Percentiles rank a stretch among this genome's conserved stretches.
These are phyloP conservation scores for Periconia sp. DNA, from an alignment of 2,329 filamentous ascomycete genomes.

Conservation along the genomic window DNA sequence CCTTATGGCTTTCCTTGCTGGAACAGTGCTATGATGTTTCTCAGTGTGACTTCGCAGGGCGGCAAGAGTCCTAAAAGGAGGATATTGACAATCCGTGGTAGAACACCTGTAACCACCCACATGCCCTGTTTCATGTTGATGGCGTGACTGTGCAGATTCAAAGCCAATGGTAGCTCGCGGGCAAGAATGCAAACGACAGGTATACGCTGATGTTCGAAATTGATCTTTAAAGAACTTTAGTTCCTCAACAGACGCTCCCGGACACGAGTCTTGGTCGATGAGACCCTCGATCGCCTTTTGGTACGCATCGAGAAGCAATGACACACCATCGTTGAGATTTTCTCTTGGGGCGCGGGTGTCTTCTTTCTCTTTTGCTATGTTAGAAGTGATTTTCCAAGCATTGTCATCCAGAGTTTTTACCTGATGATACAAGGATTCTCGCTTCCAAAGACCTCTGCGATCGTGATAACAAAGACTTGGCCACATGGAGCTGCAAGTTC, in stretches of 20 bases:
- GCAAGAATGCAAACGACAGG: slow-evolving; percentile 13
- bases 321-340: slow-evolving; percentile 1
- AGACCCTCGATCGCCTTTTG: slow-evolving; percentile 8
- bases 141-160: slow-evolving; percentile 6
- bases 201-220: slow-evolving; percentile 13
- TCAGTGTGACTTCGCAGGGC: slow-evolving; percentile 5
- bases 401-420: neutral
- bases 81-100: slow-evolving; percentile 7
- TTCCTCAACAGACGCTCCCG: slow-evolving; percentile 14
- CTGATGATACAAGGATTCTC: neutral
- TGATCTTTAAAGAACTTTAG: slow-evolving; percentile 13
- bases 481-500: neutral
- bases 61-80: slow-evolving; percentile 1
- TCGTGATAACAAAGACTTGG: neutral
- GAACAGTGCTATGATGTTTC: neutral
- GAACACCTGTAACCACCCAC: slow-evolving; percentile 12
- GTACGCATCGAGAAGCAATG: slow-evolving; percentile 6
- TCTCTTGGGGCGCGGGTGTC: neutral
- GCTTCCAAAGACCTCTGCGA: slow-evolving; percentile 4
- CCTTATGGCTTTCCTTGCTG: slow-evolving; percentile 1
- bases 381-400: too few species aligned
- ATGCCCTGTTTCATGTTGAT: slow-evolving; percentile 12
- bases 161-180: slow-evolving; percentile 16
- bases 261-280: slow-evolving; percentile 8
- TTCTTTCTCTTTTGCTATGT: neutral